phyloP scores from a whole-genome alignment of 345 rosid species.

The Barbarea vulgaris region DNA sequence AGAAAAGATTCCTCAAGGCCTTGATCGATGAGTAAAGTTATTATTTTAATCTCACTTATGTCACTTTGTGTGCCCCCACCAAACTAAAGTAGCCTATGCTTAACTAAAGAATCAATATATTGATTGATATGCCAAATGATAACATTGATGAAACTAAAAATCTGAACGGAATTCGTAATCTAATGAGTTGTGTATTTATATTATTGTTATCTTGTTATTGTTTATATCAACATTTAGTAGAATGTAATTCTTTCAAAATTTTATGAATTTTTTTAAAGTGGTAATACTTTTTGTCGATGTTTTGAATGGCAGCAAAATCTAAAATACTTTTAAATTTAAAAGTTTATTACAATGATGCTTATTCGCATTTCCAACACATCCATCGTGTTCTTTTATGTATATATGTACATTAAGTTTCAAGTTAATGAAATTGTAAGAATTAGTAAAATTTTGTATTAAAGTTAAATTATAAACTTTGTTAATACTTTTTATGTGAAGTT shows the following conservation, averaged over 20 bases:
- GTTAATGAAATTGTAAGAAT: neutral
- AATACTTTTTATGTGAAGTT: neutral
- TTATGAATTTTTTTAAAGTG: neutral
- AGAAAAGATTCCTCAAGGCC: conserved; percentile 26
- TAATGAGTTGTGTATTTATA: neutral
- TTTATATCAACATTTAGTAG: neutral
- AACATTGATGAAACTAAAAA: neutral
- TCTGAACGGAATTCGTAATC: neutral
- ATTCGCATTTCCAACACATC: neutral
- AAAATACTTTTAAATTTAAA: conserved; percentile 1
- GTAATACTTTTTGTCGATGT: neutral
- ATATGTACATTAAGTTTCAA: neutral
- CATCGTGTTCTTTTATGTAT: neutral
- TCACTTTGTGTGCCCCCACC: conserved; percentile 1
- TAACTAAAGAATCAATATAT: neutral
- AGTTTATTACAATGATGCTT: neutral
- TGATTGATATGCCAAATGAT: conserved; percentile 1
- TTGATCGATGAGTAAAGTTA: conserved; percentile 23
- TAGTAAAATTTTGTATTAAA: neutral
- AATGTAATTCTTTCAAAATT: neutral
- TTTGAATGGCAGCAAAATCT: neutral
- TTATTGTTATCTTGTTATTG: neutral
- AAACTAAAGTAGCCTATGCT: neutral
- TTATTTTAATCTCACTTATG: conserved; percentile 12
- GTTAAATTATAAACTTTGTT: neutral